Conservation (phyloP, 192 early-diverging fungal species). For the Allomyces macrogynus region DNA sequence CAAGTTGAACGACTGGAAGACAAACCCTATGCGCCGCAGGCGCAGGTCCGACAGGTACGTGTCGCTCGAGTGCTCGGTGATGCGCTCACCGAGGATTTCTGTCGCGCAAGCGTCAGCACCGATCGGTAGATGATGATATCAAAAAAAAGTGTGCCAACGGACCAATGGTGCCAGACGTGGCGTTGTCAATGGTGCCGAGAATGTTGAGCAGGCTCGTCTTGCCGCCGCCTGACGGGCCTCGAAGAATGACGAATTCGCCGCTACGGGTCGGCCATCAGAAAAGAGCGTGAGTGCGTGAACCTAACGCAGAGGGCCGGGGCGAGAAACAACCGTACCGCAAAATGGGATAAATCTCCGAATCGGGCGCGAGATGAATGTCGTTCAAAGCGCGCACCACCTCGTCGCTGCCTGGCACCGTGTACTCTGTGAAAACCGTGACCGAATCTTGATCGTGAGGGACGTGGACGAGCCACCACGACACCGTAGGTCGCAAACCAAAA, state of each 20-base stretch:
- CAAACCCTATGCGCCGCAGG: constrained; percentile 10
- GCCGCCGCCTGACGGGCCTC: constrained; percentile 21
- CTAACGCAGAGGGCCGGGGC: too few relatives aligned
- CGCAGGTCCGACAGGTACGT: constrained; percentile 11
- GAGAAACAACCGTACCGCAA: neutral
- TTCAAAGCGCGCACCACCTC: constrained; percentile 10
- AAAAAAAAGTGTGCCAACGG: neutral
- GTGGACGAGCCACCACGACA: neutral
- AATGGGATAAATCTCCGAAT: constrained; percentile 15
- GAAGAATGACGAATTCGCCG: constrained; percentile 19
- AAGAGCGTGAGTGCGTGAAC: too few relatives aligned
- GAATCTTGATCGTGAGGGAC: neutral
- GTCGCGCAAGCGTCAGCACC: neutral
- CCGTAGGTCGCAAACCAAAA: neutral
- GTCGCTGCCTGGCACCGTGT: constrained; percentile 9
- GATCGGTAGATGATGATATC: neutral
- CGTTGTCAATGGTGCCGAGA: constrained; percentile 13
- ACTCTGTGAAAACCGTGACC: constrained; percentile 2
- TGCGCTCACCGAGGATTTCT: constrained; percentile 13
- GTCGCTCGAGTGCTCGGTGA: constrained; percentile 8
- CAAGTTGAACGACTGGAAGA: constrained; percentile 1
- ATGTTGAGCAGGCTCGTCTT: constrained; percentile 22
- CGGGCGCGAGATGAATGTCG: constrained; percentile 11
- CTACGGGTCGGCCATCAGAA: too few relatives aligned
- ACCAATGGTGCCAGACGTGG: constrained; percentile 10